Evolutionary conservation across 148 eudicot species (phyloP).

Genomic region (Chenopodium quinoa): DNA sequence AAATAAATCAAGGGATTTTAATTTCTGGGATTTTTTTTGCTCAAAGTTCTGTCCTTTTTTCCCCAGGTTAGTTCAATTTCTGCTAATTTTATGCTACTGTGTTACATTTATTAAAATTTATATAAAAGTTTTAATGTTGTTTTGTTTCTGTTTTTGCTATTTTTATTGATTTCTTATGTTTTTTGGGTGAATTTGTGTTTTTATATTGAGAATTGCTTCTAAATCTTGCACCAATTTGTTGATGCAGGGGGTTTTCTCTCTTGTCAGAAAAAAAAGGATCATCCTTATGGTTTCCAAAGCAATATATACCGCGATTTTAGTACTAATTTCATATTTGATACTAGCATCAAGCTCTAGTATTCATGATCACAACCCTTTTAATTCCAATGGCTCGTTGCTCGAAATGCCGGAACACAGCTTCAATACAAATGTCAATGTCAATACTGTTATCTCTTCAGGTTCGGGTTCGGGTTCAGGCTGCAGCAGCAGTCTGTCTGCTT

Average conservation of each 20-base stretch:
- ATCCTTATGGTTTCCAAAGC: conserved; percentile 30
- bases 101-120: neutral
- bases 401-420: conserved; percentile 44
- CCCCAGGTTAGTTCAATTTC: conserved; percentile 29
- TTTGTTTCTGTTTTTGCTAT: neutral
- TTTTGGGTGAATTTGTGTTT: neutral
- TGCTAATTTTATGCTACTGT: neutral
- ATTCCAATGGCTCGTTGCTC: conserved; percentile 39
- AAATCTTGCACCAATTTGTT: conserved; percentile 16
- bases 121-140: neutral
- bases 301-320: conserved; percentile 18
- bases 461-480: conserved; percentile 35
- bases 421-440: conserved; percentile 33
- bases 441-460: conserved; percentile 40
- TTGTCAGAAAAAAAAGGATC: conserved; percentile 16
- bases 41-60: neutral
- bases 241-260: conserved; percentile 20
- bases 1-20: neutral
- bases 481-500: conserved; percentile 40
- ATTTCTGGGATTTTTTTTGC: conserved; percentile 20
- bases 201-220: neutral
- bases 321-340: conserved; percentile 27
- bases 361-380: conserved; percentile 28
- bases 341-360: conserved; percentile 16
- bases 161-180: neutral